A percentile compares a stretch with the other conserved stretches of the same genome.
phyloP scores from a whole-genome alignment of 495 filamentous ascomycete genomes.

The Pyrenula aspistea region DNA sequence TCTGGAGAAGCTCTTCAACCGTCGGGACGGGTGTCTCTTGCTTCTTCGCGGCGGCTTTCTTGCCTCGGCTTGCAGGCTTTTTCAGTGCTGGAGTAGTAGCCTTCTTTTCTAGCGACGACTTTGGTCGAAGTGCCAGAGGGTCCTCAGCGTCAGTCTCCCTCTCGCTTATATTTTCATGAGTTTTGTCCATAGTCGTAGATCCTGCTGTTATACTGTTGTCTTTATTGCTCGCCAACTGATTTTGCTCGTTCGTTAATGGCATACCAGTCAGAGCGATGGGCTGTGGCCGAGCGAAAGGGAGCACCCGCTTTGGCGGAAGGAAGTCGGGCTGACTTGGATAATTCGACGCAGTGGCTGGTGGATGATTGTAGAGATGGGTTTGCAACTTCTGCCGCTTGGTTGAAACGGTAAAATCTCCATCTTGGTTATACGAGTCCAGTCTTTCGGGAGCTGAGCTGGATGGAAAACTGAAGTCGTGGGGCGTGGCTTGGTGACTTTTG shows the following conservation, averaged over 20 bases:
- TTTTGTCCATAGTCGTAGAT: not conserved
- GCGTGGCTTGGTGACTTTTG: not conserved
- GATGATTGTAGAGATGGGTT: not conserved
- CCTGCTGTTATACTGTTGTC: slow-evolving; percentile 1
- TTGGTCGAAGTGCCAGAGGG: slow-evolving; percentile 5
- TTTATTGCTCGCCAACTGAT: not conserved
- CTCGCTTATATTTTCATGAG: not conserved
- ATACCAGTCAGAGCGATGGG: not conserved
- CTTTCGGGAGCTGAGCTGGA: slow-evolving; percentile 1
- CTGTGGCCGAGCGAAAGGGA: slow-evolving; percentile 17
- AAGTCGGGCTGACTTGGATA: not conserved
- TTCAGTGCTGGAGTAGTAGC: not conserved
- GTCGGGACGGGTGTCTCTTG: not conserved
- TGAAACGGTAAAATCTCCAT: not conserved
- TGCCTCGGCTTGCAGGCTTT: not conserved
- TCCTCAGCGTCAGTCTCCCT: too few relatives aligned
- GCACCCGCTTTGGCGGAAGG: slow-evolving; percentile 21
- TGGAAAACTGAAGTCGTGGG: not conserved
- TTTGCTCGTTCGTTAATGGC: not conserved
- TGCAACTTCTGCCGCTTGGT: not conserved
- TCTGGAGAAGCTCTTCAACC: not conserved
- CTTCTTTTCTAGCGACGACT: not conserved
- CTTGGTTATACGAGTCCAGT: not conserved
- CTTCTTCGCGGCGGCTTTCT: not conserved
- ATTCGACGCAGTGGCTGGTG: slow-evolving; percentile 2